Evolutionary conservation across 1,139 yeast species (phyloP), one percentile per base, ranked within the genome.

Genomic region (Geotrichum reessii): DNA sequence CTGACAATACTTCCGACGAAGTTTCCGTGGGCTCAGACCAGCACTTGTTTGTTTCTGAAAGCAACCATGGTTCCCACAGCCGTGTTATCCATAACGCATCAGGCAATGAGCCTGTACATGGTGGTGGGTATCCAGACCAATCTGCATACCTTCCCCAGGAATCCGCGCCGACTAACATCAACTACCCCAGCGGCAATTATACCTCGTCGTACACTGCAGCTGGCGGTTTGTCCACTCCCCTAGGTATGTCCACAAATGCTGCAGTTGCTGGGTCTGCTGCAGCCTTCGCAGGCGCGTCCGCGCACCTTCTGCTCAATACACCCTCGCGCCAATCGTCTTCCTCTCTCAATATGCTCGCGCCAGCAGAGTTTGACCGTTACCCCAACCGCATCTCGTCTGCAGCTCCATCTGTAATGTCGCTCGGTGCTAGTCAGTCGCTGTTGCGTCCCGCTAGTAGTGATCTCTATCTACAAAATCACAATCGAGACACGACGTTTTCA

Each of bases 291-390:
- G 58, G 56, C 27, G 57, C 60, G 4, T 27, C 55, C 17, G 55
- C 57, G 5, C 37, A 56, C 1, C 42, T 55, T 14, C 33, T 57
- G 24, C 49, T 50, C 7, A 31, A 44, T 14, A 56, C 52, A 11
- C 37, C 54, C 8, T 54, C 58, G 2, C 50, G 51, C 27, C 62
- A 59, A 11, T 57, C 62, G 2, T 53, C 58, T 2, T 28, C 60
- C n/a, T 56, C 60, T 7, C 60, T 61, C 21, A 48, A 52, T 14
- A 42, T 52, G 49, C 59, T 66, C 63, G 63, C 62, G 31, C 65
- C 74, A 8, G 62, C 66, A 11, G 76, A 72, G 57, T 71, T 69
- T 55, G 76, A 73, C 64, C 66, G 76, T 51, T 73, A 73, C 62
- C 76, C 76, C n/a, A 66, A 70, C 52, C 64, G 74, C 37, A 66